phyloP scores from a whole-genome alignment of 2,329 filamentous ascomycete genomes.

The Cladosporium sp. region DNA sequence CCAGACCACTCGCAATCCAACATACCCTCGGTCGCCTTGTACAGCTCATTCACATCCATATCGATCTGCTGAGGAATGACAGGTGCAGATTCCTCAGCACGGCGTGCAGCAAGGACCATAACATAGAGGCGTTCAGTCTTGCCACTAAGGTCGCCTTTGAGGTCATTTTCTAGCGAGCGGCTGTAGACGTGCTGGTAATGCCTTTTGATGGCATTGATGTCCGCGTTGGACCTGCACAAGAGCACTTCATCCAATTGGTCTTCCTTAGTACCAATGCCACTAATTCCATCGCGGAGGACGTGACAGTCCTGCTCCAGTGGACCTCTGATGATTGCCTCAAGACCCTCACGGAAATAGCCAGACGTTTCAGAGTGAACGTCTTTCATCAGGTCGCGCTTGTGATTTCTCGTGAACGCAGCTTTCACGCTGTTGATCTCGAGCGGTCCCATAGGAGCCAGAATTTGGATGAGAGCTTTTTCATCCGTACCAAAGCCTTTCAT shows the following conservation, averaged over 20 bases:
- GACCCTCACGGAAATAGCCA: conserved; percentile 67
- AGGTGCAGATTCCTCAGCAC: conserved; percentile 73
- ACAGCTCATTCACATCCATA: conserved; percentile 70
- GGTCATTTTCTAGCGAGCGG: conserved; percentile 63
- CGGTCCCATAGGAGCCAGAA: conserved; percentile 70
- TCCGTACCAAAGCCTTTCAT: conserved; percentile 96
- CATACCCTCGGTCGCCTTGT: conserved; percentile 62
- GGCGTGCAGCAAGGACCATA: conserved; percentile 69
- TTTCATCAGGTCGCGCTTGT: conserved; percentile 65
- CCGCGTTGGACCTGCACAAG: conserved; percentile 77
- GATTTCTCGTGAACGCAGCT: conserved; percentile 59
- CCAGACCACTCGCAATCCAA: too few species aligned
- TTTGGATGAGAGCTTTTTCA: conserved; percentile 68
- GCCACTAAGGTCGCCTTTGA: conserved; percentile 75
- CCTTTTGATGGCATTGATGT: conserved; percentile 79
- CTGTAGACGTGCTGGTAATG: conserved; percentile 67
- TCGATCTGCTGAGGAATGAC: conserved; percentile 71
- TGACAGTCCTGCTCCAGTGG: conserved; percentile 74
- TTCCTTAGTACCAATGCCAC: conserved; percentile 83
- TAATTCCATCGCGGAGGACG: conserved; percentile 66
- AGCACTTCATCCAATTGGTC: conserved; percentile 80
- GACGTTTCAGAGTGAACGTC: conserved; percentile 75
- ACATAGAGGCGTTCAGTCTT: conserved; percentile 84
- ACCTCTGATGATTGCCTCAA: conserved; percentile 72
- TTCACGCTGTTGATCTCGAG: conserved; percentile 69